Evolutionary conservation across 2,329 filamentous ascomycete genomes (phyloP), one percentile per base, ranked within the genome.

Genomic region (Penicillium sp.): DNA sequence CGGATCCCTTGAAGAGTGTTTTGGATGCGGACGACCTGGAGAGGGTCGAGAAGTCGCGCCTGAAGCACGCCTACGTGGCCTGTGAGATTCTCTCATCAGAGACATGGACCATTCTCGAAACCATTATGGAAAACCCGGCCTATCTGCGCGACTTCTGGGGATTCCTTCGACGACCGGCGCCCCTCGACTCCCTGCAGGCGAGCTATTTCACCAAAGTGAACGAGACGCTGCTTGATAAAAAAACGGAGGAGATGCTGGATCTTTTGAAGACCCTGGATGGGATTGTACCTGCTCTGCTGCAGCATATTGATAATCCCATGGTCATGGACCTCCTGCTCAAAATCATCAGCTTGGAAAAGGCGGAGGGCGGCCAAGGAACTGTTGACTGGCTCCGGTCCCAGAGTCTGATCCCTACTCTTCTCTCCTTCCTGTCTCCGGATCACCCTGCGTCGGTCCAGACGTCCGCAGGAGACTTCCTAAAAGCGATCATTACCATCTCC

Each of bases 131-230:
- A 69, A 93, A 93, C 73, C 88, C 88, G 54, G 80, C 86, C 45
- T 83, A 92, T 60, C 78, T 99, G 66, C 86, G 87, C 68, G 85
- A 89, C 64, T 98, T 99, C 75, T 99, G 95, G 95, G 81, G 86
- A 48, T 99, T 97, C 74, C 78, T 99, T 67, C 89, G 89, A 72
- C 85, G 88, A 54, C 85, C 91, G n/a, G 85, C 91, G 11, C 91
- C 93, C 3, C 84, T 99, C 54, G 93, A 98, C 73, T 90, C 93
- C 37, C 83, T 97, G 6, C 93, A 98, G 77, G 93, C 95, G 19
- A 93, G 93, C 70, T 99, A 99, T 74, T 99, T 99, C 73, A 97
- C 93, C 54, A 99, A 98, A 73, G 93, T 99, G 71, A 98, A 98
- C 75, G 95, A 99, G 78, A 90, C 92, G n/a, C 80, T 99, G 21